These are phyloP conservation scores for Nicotiana benthamiana DNA, from an alignment of 257 asterid genomes.

Conservation along the genomic window DNA sequence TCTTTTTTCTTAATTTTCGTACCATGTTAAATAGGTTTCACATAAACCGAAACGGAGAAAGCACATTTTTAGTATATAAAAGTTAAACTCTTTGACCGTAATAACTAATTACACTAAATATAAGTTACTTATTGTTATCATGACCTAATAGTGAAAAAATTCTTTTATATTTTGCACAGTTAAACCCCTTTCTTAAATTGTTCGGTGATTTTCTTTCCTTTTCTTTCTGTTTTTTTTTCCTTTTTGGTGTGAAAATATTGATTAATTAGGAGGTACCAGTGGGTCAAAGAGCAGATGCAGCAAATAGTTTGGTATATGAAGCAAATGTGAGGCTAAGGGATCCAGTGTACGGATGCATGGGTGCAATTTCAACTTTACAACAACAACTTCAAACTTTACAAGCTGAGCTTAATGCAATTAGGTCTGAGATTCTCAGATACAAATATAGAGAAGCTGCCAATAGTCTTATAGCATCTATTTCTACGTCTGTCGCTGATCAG, in stretches of 20 bases:
- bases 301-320: constrained; percentile 85
- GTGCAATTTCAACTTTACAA: constrained; percentile 75
- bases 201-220: neutral
- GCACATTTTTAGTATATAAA: too few species aligned
- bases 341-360: constrained; percentile 97
- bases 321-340: constrained; percentile 84
- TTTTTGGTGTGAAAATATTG: neutral
- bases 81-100: too few species aligned
- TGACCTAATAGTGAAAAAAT: too few species aligned
- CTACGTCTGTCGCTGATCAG: constrained; percentile 38
- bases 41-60: too few species aligned
- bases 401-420: constrained; percentile 60
- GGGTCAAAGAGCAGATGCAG: constrained; percentile 71
- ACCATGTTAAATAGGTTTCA: too few species aligned
- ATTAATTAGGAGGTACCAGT: constrained; percentile 63
- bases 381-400: constrained; percentile 69
- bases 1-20: too few species aligned
- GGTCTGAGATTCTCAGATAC: constrained; percentile 63
- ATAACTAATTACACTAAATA: too few species aligned
- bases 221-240: too few species aligned
- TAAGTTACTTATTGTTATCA: too few species aligned
- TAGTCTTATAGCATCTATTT: constrained; percentile 45
- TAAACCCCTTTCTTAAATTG: neutral
- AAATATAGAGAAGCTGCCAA: constrained; percentile 74
- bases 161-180: neutral